Base-by-base conservation (phyloP, 129 eudicot species). In the Dittrichia graveolens region DNA sequence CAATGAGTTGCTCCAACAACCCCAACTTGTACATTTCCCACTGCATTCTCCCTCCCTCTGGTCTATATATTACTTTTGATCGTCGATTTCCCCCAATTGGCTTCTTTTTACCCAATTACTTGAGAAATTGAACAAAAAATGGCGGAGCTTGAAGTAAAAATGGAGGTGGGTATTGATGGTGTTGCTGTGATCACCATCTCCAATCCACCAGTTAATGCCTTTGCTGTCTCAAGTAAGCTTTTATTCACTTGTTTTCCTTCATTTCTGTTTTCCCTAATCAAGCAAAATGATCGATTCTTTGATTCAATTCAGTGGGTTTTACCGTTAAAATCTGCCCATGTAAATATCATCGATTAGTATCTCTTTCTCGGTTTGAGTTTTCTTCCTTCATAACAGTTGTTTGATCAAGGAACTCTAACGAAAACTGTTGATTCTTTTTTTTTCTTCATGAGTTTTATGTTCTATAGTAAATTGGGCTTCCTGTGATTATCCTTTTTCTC, bases 121-220 rank as follows among this genome's bases (percentile, higher is more conserved):
- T 46, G 9, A 58, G 19, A 38, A 68, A 31, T 49, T 39, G 11
- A 66, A 44, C 67, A n/a, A 7, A 44, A 39, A 55, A 90, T 90
- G 96, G 83, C 78, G 67, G 75, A 68, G 42, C 55, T 75, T 68
- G 76, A 67, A 53, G 91, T 88, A 15, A 74, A 79, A 3, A 82
- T 94, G 93, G 93, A 85, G 82, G 98, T 94, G 62, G 89, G 87
- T 24, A 61, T 34, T 71, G 96, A 94, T 65, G 98, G 93, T 65
- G 89, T 90, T 49, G 98, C 93, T 24, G 76, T 90, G 42, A 78
- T 94, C 81, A 78, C 97, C 81, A 59, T 94, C 65, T 81, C 81
- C 14, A 90, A 90, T 75, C 98, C 98, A 53, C 97, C 97, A 5
- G 95, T 94, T 49, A 94, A 90, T 63, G 86, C 96, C 48, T 80